Base-by-base conservation (phyloP, 2,329 filamentous ascomycete genomes). In the Nemania serpens region DNA sequence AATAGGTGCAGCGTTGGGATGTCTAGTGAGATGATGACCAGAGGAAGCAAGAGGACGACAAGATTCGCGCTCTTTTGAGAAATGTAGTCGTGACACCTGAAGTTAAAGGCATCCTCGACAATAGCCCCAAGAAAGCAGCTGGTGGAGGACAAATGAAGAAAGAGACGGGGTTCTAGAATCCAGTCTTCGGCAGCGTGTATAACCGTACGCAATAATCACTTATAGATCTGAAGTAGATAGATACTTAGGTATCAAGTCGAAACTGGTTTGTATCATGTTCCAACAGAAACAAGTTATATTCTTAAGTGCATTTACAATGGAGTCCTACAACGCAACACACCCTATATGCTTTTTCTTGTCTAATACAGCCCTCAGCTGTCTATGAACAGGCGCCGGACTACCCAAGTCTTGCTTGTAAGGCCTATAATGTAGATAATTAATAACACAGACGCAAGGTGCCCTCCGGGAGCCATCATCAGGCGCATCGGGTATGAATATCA, bases 391-490 rank as follows among this genome's bases (percentile, higher is more conserved):
- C 33, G 39, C 46, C 49, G 34, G 15, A 18, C 36, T 53, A 48
- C 12, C 36, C 29, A 43, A 58, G 33, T 42, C 50, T n/a, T 12
- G 25, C 50, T n/a, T 12, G 25, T n/a, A 15, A 58, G 47, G 56
- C 56, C 41, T 55, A 52, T 58, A 54, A 59, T 55, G 62, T 58
- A 57, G 39, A 51, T 52, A n/a, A 62, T 51, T 57, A 62, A 57
- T 62, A 56, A 59, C 56, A 63, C 53, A 42, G 17, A 63, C 53
- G 56, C 48, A 49, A 37, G 45, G 20, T 36, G 43, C 59, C 29
- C 12, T 46, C 65, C 69, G 56, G 58, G 55, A 65, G 67, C 69
- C 66, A 64, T 70, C 68, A 64, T 71, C 68, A 62, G 69, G 69
- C 66, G 65, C 65, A 64, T 64, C 65, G 62, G 15, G 63, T 48